A percentile compares a stretch with the other conserved stretches of the same genome.
Conservation (phyloP, 345 rosid species). For the Citrus reticulata region DNA sequence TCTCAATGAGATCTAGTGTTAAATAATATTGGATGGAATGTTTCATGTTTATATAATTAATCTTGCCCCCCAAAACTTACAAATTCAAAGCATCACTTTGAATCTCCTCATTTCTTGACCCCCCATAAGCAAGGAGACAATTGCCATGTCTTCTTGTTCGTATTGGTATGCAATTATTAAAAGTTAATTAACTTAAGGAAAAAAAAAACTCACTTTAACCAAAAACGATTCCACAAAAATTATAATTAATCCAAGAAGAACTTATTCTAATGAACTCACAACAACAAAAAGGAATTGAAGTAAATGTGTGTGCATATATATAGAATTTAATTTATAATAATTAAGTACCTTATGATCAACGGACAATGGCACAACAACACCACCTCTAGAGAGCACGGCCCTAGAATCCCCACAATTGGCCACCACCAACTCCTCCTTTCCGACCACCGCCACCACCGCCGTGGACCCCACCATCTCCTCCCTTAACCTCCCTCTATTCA, state of each 20-base stretch:
- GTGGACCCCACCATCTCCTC: slow-evolving; percentile 35
- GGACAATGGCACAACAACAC: slow-evolving; percentile 29
- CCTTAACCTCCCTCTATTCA: slow-evolving; percentile 11
- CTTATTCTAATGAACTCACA: background rate
- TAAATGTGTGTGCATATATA: no score
- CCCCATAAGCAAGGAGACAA: background rate
- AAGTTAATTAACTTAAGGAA: background rate
- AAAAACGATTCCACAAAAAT: background rate
- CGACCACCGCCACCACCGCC: slow-evolving; percentile 42
- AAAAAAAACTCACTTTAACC: background rate
- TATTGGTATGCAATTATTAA: background rate
- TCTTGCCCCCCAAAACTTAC: background rate
- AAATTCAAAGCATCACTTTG: background rate
- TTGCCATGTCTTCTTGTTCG: background rate
- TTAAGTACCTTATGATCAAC: slow-evolving; percentile 34
- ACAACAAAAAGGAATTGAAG: background rate
- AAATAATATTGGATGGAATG: background rate
- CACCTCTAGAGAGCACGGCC: slow-evolving; percentile 30
- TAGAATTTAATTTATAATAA: no score
- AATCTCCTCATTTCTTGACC: background rate
- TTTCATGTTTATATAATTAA: background rate
- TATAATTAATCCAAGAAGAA: background rate
- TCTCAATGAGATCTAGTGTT: background rate
- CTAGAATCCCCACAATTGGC: slow-evolving; percentile 42
- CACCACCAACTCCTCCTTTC: slow-evolving; percentile 25